Conservation (phyloP, 805 yeast species). For the Nakazawaea molendinolei region DNA sequence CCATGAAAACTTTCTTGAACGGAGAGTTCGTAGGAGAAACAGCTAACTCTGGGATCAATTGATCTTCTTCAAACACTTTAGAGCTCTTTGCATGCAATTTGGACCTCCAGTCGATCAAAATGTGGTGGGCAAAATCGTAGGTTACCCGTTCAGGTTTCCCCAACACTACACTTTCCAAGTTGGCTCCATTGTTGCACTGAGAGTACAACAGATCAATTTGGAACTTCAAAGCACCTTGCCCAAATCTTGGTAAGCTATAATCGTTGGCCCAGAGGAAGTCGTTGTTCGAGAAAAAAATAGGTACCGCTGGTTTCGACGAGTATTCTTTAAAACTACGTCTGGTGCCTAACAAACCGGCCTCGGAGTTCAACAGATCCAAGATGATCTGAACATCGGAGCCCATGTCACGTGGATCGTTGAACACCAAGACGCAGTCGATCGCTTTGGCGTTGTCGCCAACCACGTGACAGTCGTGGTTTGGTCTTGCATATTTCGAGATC, state of each 20-base stretch:
- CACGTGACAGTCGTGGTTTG: conserved; percentile 22
- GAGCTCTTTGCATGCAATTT: conserved; percentile 21
- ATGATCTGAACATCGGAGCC: conserved; percentile 79
- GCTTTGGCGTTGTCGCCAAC: conserved; percentile 27
- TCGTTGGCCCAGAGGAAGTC: conserved; percentile 88
- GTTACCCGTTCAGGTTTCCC: conserved; percentile 82
- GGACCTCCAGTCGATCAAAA: conserved; percentile 49
- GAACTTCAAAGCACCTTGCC: conserved; percentile 82
- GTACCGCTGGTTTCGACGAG: conserved; percentile 45
- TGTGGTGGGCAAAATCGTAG: conserved; percentile 77
- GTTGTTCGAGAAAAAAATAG: conserved; percentile 73
- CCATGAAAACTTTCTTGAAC: conserved; percentile 77
- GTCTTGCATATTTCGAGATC: conserved; percentile 32
- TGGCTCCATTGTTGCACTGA: conserved; percentile 40
- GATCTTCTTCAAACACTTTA: conserved; percentile 15
- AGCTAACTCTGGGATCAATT: conserved; percentile 39
- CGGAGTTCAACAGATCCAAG: conserved; percentile 60
- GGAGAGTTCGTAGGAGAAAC: conserved; percentile 32
- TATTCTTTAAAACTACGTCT: conserved; percentile 25
- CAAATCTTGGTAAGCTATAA: conserved; percentile 71
- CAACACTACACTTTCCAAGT: conserved; percentile 48
- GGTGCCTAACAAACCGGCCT: conserved; percentile 61
- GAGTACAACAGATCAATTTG: conserved; percentile 54
- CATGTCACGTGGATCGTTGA: conserved; percentile 87
- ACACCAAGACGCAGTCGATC: conserved; percentile 74